Evolutionary conservation across 2,329 filamentous ascomycete species (phyloP).

Genomic region (Cordyceps farinosa): DNA sequence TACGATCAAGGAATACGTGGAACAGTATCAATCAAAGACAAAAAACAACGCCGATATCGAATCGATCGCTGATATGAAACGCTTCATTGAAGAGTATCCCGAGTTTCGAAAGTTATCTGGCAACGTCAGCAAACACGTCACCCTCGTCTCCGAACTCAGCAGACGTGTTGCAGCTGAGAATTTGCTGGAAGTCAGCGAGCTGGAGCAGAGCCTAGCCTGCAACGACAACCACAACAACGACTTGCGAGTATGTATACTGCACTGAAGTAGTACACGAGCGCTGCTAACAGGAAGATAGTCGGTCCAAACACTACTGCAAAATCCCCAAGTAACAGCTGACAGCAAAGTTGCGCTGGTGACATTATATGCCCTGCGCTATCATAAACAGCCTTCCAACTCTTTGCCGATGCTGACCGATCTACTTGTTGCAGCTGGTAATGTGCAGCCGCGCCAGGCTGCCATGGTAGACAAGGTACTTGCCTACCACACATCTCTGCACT

Average conservation of each 20-base stretch:
- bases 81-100: constrained; percentile 97
- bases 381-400: constrained; percentile 79
- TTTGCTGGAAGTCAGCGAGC: constrained; percentile 91
- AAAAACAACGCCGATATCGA: constrained; percentile 95
- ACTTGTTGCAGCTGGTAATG: constrained; percentile 76
- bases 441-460: constrained; percentile 71
- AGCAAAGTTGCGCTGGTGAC: constrained; percentile 88
- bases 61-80: constrained; percentile 97
- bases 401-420: constrained; percentile 84
- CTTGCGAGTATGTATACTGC: constrained; percentile 63
- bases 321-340: constrained; percentile 69
- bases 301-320: constrained; percentile 81
- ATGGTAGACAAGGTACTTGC: constrained; percentile 77
- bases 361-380: constrained; percentile 91
- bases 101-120: constrained; percentile 96
- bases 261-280: not conserved
- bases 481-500: constrained; percentile 84
- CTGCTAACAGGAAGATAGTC: constrained; percentile 45
- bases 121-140: constrained; percentile 98
- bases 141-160: constrained; percentile 88
- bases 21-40: constrained; percentile 97
- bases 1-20: constrained; percentile 97
- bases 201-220: constrained; percentile 94
- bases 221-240: constrained; percentile 92
- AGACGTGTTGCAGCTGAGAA: constrained; percentile 80